Evolutionary conservation across 805 yeast species (phyloP).

Genomic region (Wickerhamomyces subpelliculosus): DNA sequence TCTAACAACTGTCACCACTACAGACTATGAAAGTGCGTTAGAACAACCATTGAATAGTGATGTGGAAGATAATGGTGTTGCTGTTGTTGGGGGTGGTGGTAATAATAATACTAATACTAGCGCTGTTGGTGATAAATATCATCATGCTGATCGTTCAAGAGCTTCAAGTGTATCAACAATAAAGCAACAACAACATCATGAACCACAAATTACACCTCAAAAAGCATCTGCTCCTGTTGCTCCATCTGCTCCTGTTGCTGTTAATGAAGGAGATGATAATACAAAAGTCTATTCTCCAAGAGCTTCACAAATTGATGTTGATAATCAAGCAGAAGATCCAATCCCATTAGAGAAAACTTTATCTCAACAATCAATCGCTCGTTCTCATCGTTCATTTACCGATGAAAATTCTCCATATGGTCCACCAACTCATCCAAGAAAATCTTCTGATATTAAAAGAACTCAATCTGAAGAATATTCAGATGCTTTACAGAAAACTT

Average conservation of each 20-base stretch:
- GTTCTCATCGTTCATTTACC: conserved; percentile 7
- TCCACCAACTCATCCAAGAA: conserved; percentile 11
- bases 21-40: conserved; percentile 20
- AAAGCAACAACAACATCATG: background rate
- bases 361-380: background rate
- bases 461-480: conserved; percentile 14
- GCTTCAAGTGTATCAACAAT: background rate
- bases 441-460: conserved; percentile 2
- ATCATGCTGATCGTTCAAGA: background rate
- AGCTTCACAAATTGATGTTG: no score
- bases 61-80: background rate
- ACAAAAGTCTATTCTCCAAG: no score
- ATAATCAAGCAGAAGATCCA: background rate
- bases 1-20: conserved; percentile 4
- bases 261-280: no score
- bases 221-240: no score
- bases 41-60: conserved; percentile 8
- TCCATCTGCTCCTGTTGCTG: no score
- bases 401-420: conserved; percentile 12
- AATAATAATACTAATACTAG: background rate
- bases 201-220: no score
- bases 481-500: conserved; percentile 17
- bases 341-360: background rate
- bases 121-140: background rate
- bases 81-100: background rate